These are phyloP conservation scores for Cytidiella melzeri DNA, from an alignment of 768 basidiomycete species.

Conservation along the genomic window DNA sequence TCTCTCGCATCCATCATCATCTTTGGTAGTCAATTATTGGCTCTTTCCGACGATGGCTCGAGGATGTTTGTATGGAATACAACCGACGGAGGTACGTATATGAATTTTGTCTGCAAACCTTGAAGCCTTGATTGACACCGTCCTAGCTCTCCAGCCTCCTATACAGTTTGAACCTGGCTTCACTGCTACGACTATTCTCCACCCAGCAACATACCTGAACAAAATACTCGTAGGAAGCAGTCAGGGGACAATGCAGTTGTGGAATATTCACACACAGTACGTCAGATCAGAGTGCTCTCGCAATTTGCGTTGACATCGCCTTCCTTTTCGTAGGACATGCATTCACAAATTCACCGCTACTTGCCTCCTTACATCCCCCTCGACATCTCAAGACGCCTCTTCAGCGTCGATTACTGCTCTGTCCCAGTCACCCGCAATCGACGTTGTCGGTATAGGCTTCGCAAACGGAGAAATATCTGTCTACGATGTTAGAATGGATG, in stretches of 20 bases:
- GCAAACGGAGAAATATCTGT: slow-evolving; percentile 82
- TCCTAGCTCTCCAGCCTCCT: slow-evolving; percentile 51
- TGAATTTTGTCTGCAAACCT: slow-evolving; percentile 4
- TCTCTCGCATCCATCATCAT: slow-evolving; percentile 59
- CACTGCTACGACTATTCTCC: slow-evolving; percentile 78
- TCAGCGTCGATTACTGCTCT: slow-evolving; percentile 63
- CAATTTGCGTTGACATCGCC: neutral
- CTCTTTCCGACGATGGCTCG: slow-evolving; percentile 71
- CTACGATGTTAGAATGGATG: slow-evolving; percentile 87
- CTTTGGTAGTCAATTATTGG: slow-evolving; percentile 78
- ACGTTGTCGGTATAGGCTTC: slow-evolving; percentile 92
- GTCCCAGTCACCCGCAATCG: slow-evolving; percentile 91
- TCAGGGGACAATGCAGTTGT: slow-evolving; percentile 83
- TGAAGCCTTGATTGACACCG: slow-evolving; percentile 12
- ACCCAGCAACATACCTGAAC: slow-evolving; percentile 96
- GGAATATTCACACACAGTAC: slow-evolving; percentile 85
- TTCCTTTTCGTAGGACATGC: slow-evolving; percentile 49
- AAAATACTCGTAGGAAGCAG: slow-evolving; percentile 83
- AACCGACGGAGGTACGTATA: slow-evolving; percentile 45
- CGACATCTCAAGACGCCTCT: slow-evolving; percentile 21
- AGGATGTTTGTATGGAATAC: slow-evolving; percentile 78
- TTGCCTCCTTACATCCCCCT: slow-evolving; percentile 36
- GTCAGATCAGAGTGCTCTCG: slow-evolving; percentile 23
- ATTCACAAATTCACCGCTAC: slow-evolving; percentile 72
- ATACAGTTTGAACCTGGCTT: slow-evolving; percentile 82